These are phyloP conservation scores for Novymonas esmeraldas DNA, from an alignment of 208 protist species.

Conservation along the genomic window DNA sequence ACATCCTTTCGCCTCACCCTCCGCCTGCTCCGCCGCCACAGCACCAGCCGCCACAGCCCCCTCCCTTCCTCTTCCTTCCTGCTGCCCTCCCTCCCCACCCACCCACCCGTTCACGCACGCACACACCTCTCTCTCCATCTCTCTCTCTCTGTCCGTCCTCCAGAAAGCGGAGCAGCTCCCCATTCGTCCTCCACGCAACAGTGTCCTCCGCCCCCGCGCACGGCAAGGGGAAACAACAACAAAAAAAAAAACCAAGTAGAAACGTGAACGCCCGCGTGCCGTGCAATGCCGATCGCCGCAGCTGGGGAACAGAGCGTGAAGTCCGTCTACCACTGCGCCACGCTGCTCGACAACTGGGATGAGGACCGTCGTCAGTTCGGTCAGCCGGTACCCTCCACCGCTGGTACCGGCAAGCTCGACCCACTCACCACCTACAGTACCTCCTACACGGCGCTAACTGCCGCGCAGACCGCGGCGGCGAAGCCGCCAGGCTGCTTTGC, in stretches of 20 bases:
- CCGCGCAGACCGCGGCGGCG: slow-evolving; percentile 38
- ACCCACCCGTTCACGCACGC: too few species aligned
- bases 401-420: slow-evolving; percentile 23
- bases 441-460: slow-evolving; percentile 48
- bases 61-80: too few species aligned
- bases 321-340: slow-evolving; percentile 85
- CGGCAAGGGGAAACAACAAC: too few species aligned
- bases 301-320: slow-evolving; percentile 45
- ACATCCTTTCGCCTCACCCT: too few species aligned
- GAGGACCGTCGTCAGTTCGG: slow-evolving; percentile 72
- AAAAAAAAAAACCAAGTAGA: too few species aligned
- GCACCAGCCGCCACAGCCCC: too few species aligned
- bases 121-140: too few species aligned
- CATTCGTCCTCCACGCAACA: background rate
- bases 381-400: slow-evolving; percentile 11
- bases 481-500: slow-evolving; percentile 65
- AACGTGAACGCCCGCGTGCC: too few species aligned
- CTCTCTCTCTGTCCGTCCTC: too few species aligned
- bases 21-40: too few species aligned
- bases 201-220: background rate
- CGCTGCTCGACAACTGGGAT: slow-evolving; percentile 86
- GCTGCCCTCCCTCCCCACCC: too few species aligned
- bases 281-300: slow-evolving; percentile 24
- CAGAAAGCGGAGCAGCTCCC: too few species aligned
- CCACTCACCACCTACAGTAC: slow-evolving; percentile 55